Evolutionary conservation across 1,284 basidiomycete genomes (phyloP), one percentile per base, ranked within the genome.

Genomic region (Leccinum glutinopallens): DNA sequence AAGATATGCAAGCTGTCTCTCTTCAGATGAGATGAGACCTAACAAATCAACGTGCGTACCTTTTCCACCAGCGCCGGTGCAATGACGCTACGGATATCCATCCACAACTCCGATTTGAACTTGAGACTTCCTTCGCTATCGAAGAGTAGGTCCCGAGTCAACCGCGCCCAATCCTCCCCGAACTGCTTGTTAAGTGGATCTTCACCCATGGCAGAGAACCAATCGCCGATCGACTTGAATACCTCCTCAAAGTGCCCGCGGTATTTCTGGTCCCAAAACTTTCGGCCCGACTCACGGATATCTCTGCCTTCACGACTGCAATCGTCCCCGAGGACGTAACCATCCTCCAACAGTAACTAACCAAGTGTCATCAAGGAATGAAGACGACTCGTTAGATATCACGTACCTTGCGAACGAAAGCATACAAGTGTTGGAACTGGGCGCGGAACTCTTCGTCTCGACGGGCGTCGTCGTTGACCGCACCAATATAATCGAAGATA

Each of bases 81-180:
- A 70, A 98, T 93, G 67, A 94, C 88, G 60, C 84, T 83, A 54
- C 94, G 82, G 58, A 98, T 87, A 77, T 92, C 96, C 66, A 86
- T 84, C 96, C 96, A 97, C 13, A 98, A 81, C 54, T 89, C 83
- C 5, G 89, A 86, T 84, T 99, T 98, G 86, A 95, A 97, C 73
- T 88, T 88, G 61, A 97, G 80, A 69, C 87, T 87, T n/a, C 94
- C 94, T 67, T 96, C 89, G 62, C 79, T 79, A 72, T 87, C 81
- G 74, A 94, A 92, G 37, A 94, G 80, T 13, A 98, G 76, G 72
- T 97, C 91, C 71, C 87, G 89, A 57, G 92, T 93, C 61, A 98
- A 83, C 7, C 90, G 83, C 55, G 90, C 89, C 87, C 92, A 91
- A 75, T 96, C 92, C 61, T 93, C 84, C 35, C 92, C 92, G 71